A percentile compares a stretch with the other conserved stretches of the same genome.
Conservation (phyloP, 176 grass and related monocot genomes). For the Eragrostis curvula region DNA sequence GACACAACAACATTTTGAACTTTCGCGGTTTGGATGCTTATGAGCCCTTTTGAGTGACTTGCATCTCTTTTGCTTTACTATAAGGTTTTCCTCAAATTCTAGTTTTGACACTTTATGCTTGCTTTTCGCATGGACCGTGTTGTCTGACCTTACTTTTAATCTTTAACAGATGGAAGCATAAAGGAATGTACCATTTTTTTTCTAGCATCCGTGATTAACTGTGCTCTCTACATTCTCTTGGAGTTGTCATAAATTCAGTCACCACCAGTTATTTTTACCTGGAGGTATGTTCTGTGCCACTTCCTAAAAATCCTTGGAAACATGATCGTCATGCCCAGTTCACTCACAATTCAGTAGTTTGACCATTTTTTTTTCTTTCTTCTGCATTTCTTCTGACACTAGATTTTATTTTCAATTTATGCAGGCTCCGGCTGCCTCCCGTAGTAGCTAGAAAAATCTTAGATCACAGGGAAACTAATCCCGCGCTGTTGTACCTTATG, state of each 20-base stretch:
- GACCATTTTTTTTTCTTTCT: background rate
- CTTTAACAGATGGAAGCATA: conserved; percentile 59
- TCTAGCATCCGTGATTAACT: conserved; percentile 48
- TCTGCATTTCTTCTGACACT: conserved; percentile 24
- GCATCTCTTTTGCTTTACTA: background rate
- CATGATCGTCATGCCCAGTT: background rate
- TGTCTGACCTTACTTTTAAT: conserved; percentile 31
- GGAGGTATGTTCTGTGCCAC: conserved; percentile 32
- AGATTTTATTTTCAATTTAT: conserved; percentile 20
- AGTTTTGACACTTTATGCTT: background rate
- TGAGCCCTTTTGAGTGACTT: background rate
- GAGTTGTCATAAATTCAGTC: conserved; percentile 16
- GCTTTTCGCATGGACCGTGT: conserved; percentile 9
- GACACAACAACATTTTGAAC: background rate
- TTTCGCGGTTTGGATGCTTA: conserved; percentile 6
- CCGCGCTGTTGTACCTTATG: conserved; percentile 49
- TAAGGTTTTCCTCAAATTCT: conserved; percentile 1
- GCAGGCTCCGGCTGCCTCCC: conserved; percentile 34
- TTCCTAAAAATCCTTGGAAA: conserved; percentile 5
- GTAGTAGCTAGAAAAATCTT: conserved; percentile 30
- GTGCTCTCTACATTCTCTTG: conserved; percentile 44
- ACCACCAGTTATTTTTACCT: conserved; percentile 34
- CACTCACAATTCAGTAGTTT: no score
- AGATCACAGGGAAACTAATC: conserved; percentile 19
- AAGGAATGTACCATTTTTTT: conserved; percentile 39